Evolutionary conservation across 2,329 filamentous ascomycete genomes (phyloP), one percentile per base, ranked within the genome.

Genomic region (Colletotrichum aenigma): DNA sequence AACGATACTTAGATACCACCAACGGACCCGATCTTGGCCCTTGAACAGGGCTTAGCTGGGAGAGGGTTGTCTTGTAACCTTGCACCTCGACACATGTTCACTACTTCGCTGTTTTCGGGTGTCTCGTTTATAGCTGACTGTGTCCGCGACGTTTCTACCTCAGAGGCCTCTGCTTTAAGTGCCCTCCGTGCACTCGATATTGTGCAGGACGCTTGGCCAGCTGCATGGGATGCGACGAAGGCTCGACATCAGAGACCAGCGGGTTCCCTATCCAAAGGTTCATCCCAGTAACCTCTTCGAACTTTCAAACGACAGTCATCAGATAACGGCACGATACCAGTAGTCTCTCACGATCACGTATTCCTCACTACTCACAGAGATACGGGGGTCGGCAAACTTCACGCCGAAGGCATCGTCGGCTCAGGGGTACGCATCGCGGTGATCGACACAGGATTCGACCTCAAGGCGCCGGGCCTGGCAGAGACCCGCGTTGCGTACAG

Each of bases 321-420:
- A 21, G n/a, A 52, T 13, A 52, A 52, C 6, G 10, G 10, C 18
- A 52, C n/a, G 0, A 13, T 1, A 3, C 10, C 10, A 52, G 3
- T 3, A 4, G 10, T 3, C n/a, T 52, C 6, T 3, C 2, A 4
- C 5, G n/a, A 21, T 3, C 1, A 52, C 1, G n/a, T 13, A 0
- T 4, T 21, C 2, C n/a, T 52, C n/a, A 21, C 43, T 0, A 67
- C 65, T n/a, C 65, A 56, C 65, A n/a, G 34, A 15, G 65, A 67
- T 16, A 61, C 55, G 3, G 55, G 66, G 13, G 52, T 70, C 13
- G 21, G 28, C 21, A 36, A n/a, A 15, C 52, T 70, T 30, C 55
- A 61, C 18, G 55, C 32, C n/a, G 52, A 58, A 28, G 55, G 30
- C 30, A 26, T 62, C 10, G 21, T 32, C 4, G 66, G 66, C 21